Evolutionary conservation across 2,329 filamentous ascomycete genomes (phyloP).

Genomic region (Sclerotinia glacialis): DNA sequence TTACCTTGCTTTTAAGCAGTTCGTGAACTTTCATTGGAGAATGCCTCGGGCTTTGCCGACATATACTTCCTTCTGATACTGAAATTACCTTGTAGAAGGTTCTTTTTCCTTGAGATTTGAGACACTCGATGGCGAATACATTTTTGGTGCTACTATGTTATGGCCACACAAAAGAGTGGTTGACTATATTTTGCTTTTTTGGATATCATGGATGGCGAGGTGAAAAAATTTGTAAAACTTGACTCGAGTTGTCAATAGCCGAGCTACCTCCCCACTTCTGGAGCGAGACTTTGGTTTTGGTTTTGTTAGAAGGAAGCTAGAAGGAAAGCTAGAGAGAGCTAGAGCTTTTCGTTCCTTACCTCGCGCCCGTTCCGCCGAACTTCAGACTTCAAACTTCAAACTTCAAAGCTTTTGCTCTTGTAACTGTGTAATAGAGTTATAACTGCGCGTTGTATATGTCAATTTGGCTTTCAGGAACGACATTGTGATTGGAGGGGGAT

Average conservation of each 20-base stretch:
- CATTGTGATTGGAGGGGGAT: not conserved
- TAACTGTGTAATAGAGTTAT: too few relatives aligned
- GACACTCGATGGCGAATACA: not conserved
- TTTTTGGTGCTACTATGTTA: too few relatives aligned
- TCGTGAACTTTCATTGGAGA: not conserved
- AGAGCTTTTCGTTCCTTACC: not conserved
- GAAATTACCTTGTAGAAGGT: not conserved
- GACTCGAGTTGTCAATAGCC: slow-evolving; percentile 2
- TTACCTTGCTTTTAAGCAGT: not conserved
- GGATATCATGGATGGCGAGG: not conserved
- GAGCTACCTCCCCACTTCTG: not conserved
- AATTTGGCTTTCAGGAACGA: not conserved
- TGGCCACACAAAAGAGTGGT: not conserved
- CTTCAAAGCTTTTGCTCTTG: too few relatives aligned
- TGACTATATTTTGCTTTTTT: not conserved
- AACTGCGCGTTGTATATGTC: not conserved
- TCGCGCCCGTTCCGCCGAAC: slow-evolving; percentile 7
- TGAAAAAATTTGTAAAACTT: not conserved
- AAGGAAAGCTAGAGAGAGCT: not conserved
- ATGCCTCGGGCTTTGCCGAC: not conserved
- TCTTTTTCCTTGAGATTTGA: not conserved
- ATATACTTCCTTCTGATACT: not conserved
- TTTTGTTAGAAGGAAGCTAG: not conserved
- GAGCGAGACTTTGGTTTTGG: not conserved
- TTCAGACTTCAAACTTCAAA: too few relatives aligned